Percentiles rank a stretch among this genome's conserved stretches.
Evolutionary conservation across 129 eudicot genomes (phyloP).

Genomic region (Centella asiatica): DNA sequence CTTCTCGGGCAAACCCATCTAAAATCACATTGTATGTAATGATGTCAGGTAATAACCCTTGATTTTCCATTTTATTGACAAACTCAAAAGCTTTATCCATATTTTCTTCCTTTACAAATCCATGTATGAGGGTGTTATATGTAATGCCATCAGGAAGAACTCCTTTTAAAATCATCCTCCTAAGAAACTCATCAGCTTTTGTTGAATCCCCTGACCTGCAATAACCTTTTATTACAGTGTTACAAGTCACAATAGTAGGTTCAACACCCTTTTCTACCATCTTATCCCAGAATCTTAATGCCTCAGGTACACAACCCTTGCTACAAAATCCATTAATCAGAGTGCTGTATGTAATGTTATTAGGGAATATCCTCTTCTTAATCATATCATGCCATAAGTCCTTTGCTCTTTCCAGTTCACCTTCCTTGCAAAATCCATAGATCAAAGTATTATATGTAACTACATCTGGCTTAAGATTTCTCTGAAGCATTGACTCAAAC

Average conservation of each 20-base stretch:
- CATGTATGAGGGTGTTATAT: conserved; percentile 63
- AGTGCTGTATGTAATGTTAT: conserved; percentile 46
- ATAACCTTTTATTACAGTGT: conserved; percentile 58
- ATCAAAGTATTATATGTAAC: conserved; percentile 69
- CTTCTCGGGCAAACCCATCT: conserved; percentile 60
- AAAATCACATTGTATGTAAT: conserved; percentile 63
- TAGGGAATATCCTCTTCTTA: conserved; percentile 35
- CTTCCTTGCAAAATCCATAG: conserved; percentile 72
- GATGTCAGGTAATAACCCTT: conserved; percentile 48
- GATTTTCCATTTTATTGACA: conserved; percentile 54
- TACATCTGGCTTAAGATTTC: conserved; percentile 62
- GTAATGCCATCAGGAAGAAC: conserved; percentile 46
- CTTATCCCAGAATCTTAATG: conserved; percentile 51
- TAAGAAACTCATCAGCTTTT: conserved; percentile 34
- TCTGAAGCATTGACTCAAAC: conserved; percentile 51
- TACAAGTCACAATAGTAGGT: conserved; percentile 58
- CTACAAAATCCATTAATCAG: conserved; percentile 65
- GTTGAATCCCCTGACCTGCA: conserved; percentile 41
- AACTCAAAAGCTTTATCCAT: conserved; percentile 48
- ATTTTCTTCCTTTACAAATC: conserved; percentile 48
- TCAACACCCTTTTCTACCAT: conserved; percentile 56
- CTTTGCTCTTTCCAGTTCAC: conserved; percentile 64
- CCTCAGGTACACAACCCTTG: conserved; percentile 41
- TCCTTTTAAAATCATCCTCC: conserved; percentile 31
- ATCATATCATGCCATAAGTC: conserved; percentile 50